Percentiles rank a stretch among this genome's conserved stretches.
These are phyloP conservation scores for Zygotorulaspora mrakii DNA, from an alignment of 1,139 yeast species.

Conservation along the genomic window DNA sequence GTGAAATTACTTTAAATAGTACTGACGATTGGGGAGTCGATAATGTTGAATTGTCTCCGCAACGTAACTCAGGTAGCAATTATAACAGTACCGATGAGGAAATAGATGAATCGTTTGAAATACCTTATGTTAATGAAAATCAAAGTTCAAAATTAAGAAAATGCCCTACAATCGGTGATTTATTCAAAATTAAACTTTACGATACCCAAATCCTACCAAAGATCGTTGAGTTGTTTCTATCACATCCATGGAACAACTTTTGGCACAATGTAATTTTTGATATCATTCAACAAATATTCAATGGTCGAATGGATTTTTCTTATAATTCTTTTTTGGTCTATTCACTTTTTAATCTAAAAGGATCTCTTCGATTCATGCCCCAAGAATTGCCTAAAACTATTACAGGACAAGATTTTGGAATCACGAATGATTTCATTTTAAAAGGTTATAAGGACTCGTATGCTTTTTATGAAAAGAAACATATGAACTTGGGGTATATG, in stretches of 20 bases:
- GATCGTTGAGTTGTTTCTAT: conserved; percentile 78
- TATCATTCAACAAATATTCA: conserved; percentile 90
- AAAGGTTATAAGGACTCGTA: conserved; percentile 78
- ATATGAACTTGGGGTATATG: conserved; percentile 88
- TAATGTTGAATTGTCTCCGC: background rate
- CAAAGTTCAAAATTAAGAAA: conserved; percentile 58
- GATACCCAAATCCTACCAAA: conserved; percentile 78
- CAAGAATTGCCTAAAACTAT: conserved; percentile 7
- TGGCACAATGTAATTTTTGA: conserved; percentile 97
- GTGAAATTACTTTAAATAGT: too few species aligned
- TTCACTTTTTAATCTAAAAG: conserved; percentile 31
- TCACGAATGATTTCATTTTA: conserved; percentile 72
- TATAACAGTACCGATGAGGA: conserved; percentile 26
- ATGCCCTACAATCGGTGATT: conserved; percentile 85
- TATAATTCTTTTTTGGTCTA: conserved; percentile 75
- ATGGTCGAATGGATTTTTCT: conserved; percentile 91
- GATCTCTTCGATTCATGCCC: conserved; percentile 27
- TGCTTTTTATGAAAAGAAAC: conserved; percentile 59
- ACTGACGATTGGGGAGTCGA: too few species aligned
- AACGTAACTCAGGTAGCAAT: conserved; percentile 3
- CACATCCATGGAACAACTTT: conserved; percentile 96
- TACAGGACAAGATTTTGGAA: conserved; percentile 49
- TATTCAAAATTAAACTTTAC: conserved; percentile 75
- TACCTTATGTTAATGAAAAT: conserved; percentile 49
- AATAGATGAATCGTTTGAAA: conserved; percentile 45